phyloP scores from a whole-genome alignment of 2,329 filamentous ascomycete genomes.

The Falciphora oryzae region DNA sequence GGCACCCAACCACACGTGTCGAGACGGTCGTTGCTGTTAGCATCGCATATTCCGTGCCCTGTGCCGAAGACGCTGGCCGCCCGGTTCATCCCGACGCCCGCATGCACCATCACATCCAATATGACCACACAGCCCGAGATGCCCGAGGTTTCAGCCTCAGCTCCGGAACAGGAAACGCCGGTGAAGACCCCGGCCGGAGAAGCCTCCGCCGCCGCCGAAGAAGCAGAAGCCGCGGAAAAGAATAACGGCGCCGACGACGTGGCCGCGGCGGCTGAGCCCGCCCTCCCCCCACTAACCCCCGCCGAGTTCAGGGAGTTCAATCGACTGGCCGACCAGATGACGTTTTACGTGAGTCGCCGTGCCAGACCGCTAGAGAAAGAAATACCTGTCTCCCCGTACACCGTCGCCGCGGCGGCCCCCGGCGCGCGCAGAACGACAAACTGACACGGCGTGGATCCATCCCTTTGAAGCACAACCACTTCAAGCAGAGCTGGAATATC shows the following conservation, averaged over 20 bases:
- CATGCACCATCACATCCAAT: neutral
- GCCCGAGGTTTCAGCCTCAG: neutral
- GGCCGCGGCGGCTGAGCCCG: conserved; percentile 6
- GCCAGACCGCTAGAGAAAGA: neutral
- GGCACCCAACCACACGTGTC: neutral
- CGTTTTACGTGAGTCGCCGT: conserved; percentile 53
- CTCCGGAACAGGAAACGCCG: neutral
- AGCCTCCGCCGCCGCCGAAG: neutral
- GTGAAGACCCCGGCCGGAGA: too few species aligned
- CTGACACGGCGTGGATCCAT: neutral
- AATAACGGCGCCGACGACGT: neutral
- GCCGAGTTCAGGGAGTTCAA: conserved; percentile 67
- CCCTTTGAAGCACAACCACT: conserved; percentile 60
- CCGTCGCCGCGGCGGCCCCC: neutral
- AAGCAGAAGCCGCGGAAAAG: neutral
- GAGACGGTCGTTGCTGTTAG: neutral
- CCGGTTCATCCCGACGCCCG: neutral
- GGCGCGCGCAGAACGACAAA: neutral
- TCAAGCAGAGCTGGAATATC: conserved; percentile 66
- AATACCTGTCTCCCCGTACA: neutral
- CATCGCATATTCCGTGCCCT: neutral
- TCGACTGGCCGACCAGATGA: conserved; percentile 68
- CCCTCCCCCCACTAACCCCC: conserved; percentile 56
- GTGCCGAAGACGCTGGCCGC: neutral
- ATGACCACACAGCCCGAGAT: neutral